A percentile compares a stretch with the other conserved stretches of the same genome.
These are phyloP conservation scores for Pythium insidiosum DNA, from an alignment of 352 stramenopile genomes.

Conservation along the genomic window DNA sequence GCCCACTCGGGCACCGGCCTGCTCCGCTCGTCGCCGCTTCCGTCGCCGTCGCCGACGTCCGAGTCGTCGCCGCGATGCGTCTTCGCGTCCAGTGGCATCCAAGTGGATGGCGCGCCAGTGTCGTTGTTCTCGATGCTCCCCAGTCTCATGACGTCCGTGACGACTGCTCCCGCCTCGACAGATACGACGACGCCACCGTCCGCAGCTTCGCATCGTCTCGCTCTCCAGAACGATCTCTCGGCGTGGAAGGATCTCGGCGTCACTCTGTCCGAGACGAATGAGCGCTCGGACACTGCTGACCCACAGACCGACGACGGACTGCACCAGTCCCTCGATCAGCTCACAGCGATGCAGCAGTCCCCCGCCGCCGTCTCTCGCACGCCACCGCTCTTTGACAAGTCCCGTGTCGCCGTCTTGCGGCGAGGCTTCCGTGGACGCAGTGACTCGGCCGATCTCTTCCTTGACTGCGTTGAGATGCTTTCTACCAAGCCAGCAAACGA, in stretches of 20 bases:
- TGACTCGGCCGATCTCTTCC: slow-evolving; percentile 75
- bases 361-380: no score
- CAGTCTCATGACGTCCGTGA: no score
- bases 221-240: slow-evolving; percentile 49
- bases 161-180: no score
- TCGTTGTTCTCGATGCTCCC: no score
- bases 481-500: slow-evolving; percentile 36
- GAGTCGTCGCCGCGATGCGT: no score
- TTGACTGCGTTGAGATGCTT: slow-evolving; percentile 70
- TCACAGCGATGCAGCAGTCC: no score
- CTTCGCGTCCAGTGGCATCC: no score
- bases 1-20: not conserved
- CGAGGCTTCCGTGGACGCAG: slow-evolving; percentile 35
- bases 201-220: slow-evolving; percentile 9
- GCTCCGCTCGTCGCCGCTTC: not conserved
- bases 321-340: no score
- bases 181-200: not conserved
- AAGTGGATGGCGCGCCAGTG: no score
- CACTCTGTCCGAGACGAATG: slow-evolving; percentile 20
- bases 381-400: slow-evolving; percentile 27
- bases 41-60: no score
- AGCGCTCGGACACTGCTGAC: no score
- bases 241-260: slow-evolving; percentile 38
- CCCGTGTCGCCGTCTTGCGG: slow-evolving; percentile 37
- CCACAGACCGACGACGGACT: no score